A percentile compares a stretch with the other conserved stretches of the same genome.
These are phyloP conservation scores for Corylus avellana DNA, from an alignment of 306 rosid genomes.

Conservation along the genomic window DNA sequence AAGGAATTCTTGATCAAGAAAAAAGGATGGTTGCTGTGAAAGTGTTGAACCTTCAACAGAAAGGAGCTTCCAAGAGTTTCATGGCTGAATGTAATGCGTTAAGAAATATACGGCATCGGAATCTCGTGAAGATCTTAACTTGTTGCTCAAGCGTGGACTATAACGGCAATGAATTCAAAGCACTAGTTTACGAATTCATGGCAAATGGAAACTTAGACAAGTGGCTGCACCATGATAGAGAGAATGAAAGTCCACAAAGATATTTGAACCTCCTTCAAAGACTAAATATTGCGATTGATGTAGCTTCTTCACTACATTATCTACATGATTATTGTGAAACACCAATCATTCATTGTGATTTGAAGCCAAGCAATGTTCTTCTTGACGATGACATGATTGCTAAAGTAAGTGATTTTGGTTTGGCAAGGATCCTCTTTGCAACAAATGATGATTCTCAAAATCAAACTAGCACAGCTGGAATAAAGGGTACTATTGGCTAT, in stretches of 20 bases:
- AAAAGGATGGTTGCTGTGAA: slow-evolving; percentile 31
- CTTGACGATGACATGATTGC: slow-evolving; percentile 19
- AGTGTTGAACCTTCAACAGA: slow-evolving; percentile 30
- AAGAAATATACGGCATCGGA: slow-evolving; percentile 26
- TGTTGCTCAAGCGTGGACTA: slow-evolving; percentile 29
- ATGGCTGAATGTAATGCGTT: slow-evolving; percentile 22
- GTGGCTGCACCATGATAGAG: slow-evolving; percentile 17
- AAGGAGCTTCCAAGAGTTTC: slow-evolving; percentile 35
- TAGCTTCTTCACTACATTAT: slow-evolving; percentile 25
- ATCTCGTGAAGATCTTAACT: slow-evolving; percentile 31
- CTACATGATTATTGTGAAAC: slow-evolving; percentile 18
- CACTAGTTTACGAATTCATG: slow-evolving; percentile 34
- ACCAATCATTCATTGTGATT: slow-evolving; percentile 18
- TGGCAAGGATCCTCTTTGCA: slow-evolving; percentile 21
- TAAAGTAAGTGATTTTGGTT: slow-evolving; percentile 36
- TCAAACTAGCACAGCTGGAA: slow-evolving; percentile 23
- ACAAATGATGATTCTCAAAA: not conserved
- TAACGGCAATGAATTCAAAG: slow-evolving; percentile 35
- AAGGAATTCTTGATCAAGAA: slow-evolving; percentile 25
- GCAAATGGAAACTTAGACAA: slow-evolving; percentile 34
- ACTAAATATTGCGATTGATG: slow-evolving; percentile 23
- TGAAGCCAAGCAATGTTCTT: slow-evolving; percentile 28
- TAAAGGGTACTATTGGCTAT: slow-evolving; percentile 20
- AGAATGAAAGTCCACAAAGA: not conserved
- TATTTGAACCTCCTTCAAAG: slow-evolving; percentile 18